Conservation (phyloP, 2,329 filamentous ascomycete genomes). For the Penicillium olsonii region DNA sequence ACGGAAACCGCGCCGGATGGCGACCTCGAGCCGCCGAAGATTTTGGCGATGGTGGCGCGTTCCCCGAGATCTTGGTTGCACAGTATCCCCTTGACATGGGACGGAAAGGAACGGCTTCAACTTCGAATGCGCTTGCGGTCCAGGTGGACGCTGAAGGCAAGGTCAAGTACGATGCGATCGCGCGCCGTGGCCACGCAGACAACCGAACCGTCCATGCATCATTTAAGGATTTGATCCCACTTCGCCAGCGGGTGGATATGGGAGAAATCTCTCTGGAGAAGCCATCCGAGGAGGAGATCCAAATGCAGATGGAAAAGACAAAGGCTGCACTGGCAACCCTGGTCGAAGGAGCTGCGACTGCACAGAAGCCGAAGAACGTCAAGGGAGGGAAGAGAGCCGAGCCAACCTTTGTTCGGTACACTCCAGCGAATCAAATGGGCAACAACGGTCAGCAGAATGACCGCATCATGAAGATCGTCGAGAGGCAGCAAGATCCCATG, state of each 20-base stretch:
- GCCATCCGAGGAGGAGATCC: constrained; percentile 81
- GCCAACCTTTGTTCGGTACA: constrained; percentile 92
- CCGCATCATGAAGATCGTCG: constrained; percentile 97
- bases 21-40: constrained; percentile 85
- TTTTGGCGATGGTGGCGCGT: constrained; percentile 94
- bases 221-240: constrained; percentile 94
- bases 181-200: constrained; percentile 81
- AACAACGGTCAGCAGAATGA: constrained; percentile 83
- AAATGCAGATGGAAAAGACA: constrained; percentile 81
- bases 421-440: constrained; percentile 95
- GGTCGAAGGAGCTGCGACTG: constrained; percentile 80
- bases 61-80: constrained; percentile 88
- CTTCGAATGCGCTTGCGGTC: constrained; percentile 85
- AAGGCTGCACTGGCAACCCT: constrained; percentile 80
- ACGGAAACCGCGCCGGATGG: constrained; percentile 87
- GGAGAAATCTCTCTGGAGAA: constrained; percentile 86
- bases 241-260: constrained; percentile 88
- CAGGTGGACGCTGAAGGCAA: constrained; percentile 90
- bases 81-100: constrained; percentile 98
- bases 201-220: constrained; percentile 86
- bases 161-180: constrained; percentile 95
- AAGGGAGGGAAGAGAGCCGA: constrained; percentile 78
- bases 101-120: constrained; percentile 66
- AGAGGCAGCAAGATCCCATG: constrained; percentile 90
- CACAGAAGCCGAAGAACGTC: constrained; percentile 95